Evolutionary conservation across 441 rosid genomes (phyloP).

Genomic region (Cnidoscolus chayamansa): DNA sequence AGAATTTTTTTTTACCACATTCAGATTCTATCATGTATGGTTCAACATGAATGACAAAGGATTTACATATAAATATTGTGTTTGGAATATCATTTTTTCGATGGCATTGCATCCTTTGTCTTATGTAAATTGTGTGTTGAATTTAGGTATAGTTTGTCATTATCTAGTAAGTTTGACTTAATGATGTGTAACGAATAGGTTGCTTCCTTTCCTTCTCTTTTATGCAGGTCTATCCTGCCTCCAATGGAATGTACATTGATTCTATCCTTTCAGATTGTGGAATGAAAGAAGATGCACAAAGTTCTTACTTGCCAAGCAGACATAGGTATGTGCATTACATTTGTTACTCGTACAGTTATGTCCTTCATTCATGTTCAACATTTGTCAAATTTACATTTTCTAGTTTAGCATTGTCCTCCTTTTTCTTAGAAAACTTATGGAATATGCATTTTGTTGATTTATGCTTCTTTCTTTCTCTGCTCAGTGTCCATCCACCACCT

Average conservation of each 20-base stretch:
- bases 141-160: background rate
- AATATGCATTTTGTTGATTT: constrained; percentile 5
- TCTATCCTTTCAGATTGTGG: constrained; percentile 45
- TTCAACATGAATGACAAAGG: background rate
- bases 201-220: constrained; percentile 13
- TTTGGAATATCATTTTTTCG: background rate
- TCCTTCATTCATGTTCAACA: background rate
- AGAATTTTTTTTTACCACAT: background rate
- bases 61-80: background rate
- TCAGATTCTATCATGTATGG: background rate
- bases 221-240: constrained; percentile 57
- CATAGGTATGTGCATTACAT: constrained; percentile 39
- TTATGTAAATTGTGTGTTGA: background rate
- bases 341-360: background rate
- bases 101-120: background rate
- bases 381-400: constrained; percentile 3
- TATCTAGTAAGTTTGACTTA: background rate
- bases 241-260: constrained; percentile 43
- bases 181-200: background rate
- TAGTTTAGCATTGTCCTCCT: constrained; percentile 6
- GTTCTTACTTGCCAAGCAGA: constrained; percentile 50
- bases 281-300: constrained; percentile 71
- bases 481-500: constrained; percentile 78
- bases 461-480: constrained; percentile 20
- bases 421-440: constrained; percentile 1